Base-by-base conservation (phyloP, 305 asterid species). In the Fraxinus baroniana region DNA sequence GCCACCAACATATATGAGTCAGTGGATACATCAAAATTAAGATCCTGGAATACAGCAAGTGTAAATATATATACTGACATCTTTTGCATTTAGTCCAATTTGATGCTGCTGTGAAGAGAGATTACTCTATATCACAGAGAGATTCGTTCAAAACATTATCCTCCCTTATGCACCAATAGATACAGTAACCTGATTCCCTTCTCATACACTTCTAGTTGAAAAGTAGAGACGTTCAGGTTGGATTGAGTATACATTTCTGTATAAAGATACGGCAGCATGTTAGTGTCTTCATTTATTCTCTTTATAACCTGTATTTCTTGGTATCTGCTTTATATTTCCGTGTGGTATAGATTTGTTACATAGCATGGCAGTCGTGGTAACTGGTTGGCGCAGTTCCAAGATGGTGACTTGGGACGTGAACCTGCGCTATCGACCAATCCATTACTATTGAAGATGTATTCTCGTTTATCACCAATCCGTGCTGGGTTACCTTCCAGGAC, bases 1-100 rank as follows among this genome's bases (percentile, higher is more conserved):
- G 4, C 57, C 60, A 17, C 70, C 77, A 81, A 57, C 80, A 77
- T 49, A 81, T 74, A 70, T 46, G 36, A 82, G 81, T 70, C 76
- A 74, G 13, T 39, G 44, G 79, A 76, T 52, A 15, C 77, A 74
- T 77, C 66, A 71, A 64, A 71, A 64, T 44, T 35, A 76, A 17
- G 73, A 15, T 74, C 41, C 76, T 52, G 44, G 49, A 60, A 77
- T 33, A 52, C 78, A 26, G 24, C 60, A 79, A 79, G 24, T 60
- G 86, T 74, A 57, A 79, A 79, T 78, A 37, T 78, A 74, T 35
- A 26, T 52, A 35, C 75, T 37, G 41, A 22, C 20, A 77, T 17
- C 9, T 66, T 66, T 82, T 64, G 72, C 52, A 57, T 17, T 76
- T 76, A 36, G 30, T 28, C 55, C 78, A 24, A 18, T 41, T 41